Evolutionary conservation across 495 filamentous ascomycete species (phyloP), one percentile per base, ranked within the genome.

Genomic region (Penicillium silybi): DNA sequence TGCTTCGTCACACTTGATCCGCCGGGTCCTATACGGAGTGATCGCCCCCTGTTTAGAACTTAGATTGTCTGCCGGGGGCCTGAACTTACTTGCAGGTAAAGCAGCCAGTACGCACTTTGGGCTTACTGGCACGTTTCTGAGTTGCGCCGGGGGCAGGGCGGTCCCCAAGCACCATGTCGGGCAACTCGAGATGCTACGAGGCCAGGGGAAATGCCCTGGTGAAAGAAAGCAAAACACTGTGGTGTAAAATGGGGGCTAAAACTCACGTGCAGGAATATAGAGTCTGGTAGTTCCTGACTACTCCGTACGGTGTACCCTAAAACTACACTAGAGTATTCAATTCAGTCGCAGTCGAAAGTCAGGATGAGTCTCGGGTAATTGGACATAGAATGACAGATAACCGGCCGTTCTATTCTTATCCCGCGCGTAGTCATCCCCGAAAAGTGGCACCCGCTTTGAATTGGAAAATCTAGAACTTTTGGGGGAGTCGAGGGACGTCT

Each of bases 61-160:
- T 13, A 26, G 18, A 43, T 40, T 19, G n/a, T 5, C 17, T 22
- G 34, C 9, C 22, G 23, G 16, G 29, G 45, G 18, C 19, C 15
- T n/a, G 35, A 17, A 54, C 64, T 49, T 41, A 65, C 66, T 68
- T 68, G 66, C 66, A 71, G 19, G 66, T 69, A n/a, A 51, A 48
- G 49, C 68, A 71, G 9, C 66, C 63, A 4, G 65, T 65, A 35
- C 53, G 59, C 4, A 64, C 59, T 45, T 67, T 69, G 6, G 64
- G 65, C 44, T 58, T 66, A 50, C 59, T 65, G n/a, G 58, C 54
- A 15, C 66, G 57, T 26, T 41, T 48, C 4, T 41, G 35, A 39
- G 47, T 48, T 8, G 44, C 17, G 25, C 23, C 22, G 3, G 25
- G 42, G 3, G 6, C 4, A 17, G n/a, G 23, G n/a, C 10, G 15